Percentiles rank a stretch among this genome's conserved stretches.
These are phyloP conservation scores for Physaria fendleri DNA, from an alignment of 345 rosid species.

Conservation along the genomic window DNA sequence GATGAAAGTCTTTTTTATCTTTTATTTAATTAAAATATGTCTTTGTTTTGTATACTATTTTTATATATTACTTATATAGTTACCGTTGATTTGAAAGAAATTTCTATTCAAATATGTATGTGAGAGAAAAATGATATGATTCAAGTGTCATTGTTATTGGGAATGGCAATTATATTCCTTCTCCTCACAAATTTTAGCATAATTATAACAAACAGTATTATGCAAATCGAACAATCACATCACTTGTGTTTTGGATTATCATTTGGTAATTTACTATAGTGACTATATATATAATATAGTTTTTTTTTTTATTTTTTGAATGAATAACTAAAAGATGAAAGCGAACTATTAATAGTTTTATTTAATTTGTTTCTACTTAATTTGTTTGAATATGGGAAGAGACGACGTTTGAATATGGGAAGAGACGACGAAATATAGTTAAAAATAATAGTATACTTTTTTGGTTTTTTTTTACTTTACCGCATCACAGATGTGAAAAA, in stretches of 20 bases:
- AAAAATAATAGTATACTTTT: conserved; percentile 5
- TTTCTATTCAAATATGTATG: neutral
- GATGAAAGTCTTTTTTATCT: conserved; percentile 9
- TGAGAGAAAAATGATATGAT: conserved; percentile 21
- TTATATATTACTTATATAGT: neutral
- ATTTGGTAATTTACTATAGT: neutral
- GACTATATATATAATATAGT: neutral
- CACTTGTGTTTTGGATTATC: conserved; percentile 4
- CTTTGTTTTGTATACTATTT: neutral
- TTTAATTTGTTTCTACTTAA: neutral
- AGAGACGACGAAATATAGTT: conserved; percentile 15
- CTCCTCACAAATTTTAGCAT: conserved; percentile 2
- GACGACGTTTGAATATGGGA: conserved; percentile 13
- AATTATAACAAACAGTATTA: neutral
- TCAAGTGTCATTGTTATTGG: conserved; percentile 33
- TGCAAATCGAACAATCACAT: conserved; percentile 1
- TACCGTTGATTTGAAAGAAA: conserved; percentile 21
- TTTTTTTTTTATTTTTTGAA: neutral
- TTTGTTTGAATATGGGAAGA: conserved; percentile 17
- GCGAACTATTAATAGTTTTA: neutral
- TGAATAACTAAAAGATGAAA: neutral
- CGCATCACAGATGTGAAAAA: conserved; percentile 23
- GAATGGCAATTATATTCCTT: conserved; percentile 25
- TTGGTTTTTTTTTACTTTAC: conserved; percentile 21
- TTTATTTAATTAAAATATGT: neutral